phyloP scores from a whole-genome alignment of 305 asterid genomes.

The Striga hermonthica region DNA sequence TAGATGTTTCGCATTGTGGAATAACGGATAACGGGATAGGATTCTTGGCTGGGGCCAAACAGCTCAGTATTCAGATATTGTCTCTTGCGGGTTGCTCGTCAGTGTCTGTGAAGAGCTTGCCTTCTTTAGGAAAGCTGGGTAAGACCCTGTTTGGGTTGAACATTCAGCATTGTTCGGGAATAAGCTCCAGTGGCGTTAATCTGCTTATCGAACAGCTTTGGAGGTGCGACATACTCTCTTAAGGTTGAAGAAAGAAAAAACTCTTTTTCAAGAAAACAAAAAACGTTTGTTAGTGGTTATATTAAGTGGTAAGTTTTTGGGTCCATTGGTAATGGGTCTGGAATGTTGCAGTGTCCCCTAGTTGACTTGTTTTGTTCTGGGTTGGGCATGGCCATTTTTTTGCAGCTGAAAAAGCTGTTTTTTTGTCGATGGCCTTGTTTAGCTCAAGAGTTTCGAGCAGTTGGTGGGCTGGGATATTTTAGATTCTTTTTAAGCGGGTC shows the following conservation, averaged over 20 bases:
- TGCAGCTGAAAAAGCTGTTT: slow-evolving; percentile 55
- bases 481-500: slow-evolving; percentile 30
- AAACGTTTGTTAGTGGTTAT: slow-evolving; percentile 27
- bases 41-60: slow-evolving; percentile 52
- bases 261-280: slow-evolving; percentile 10
- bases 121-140: slow-evolving; percentile 51
- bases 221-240: slow-evolving; percentile 81
- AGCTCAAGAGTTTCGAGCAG: slow-evolving; percentile 38
- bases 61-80: slow-evolving; percentile 53
- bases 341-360: slow-evolving; percentile 35
- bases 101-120: slow-evolving; percentile 57
- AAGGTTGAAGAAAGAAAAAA: slow-evolving; percentile 20
- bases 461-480: slow-evolving; percentile 37
- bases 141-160: slow-evolving; percentile 60
- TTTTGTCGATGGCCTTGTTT: slow-evolving; percentile 35
- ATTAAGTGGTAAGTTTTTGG: slow-evolving; percentile 47
- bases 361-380: slow-evolving; percentile 54
- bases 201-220: slow-evolving; percentile 62
- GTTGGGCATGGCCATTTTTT: slow-evolving; percentile 45
- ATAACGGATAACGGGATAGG: slow-evolving; percentile 69
- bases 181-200: slow-evolving; percentile 42
- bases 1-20: slow-evolving; percentile 55
- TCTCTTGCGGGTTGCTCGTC: slow-evolving; percentile 60
- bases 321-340: slow-evolving; percentile 45
- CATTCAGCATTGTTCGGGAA: slow-evolving; percentile 65